Evolutionary conservation across 805 yeast species (phyloP).

Genomic region (Metschnikowia anglica): DNA sequence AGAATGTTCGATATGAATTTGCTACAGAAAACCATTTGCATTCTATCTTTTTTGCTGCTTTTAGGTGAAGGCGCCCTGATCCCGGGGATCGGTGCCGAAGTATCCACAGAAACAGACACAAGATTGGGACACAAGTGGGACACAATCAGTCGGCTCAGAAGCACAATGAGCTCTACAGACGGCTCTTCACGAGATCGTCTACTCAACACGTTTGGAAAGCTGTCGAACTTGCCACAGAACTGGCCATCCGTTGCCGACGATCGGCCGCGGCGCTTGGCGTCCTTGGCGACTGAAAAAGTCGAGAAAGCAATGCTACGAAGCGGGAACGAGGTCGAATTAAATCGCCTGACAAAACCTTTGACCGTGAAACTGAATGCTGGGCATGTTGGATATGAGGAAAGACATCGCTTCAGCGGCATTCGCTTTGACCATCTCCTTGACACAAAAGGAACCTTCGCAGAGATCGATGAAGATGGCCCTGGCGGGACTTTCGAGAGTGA

Average conservation of each 20-base stretch:
- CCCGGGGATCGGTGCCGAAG: neutral
- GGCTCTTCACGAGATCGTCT: slow-evolving; percentile 6
- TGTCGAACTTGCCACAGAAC: neutral
- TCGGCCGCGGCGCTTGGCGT: neutral
- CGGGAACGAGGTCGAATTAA: slow-evolving; percentile 4
- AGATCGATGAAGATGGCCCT: neutral
- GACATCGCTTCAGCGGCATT: slow-evolving; percentile 11
- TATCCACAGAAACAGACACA: neutral
- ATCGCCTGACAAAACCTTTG: slow-evolving; percentile 11
- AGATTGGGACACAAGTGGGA: slow-evolving; percentile 11
- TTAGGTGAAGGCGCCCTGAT: slow-evolving; percentile 6
- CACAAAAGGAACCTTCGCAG: neutral
- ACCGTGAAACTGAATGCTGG: slow-evolving; percentile 10
- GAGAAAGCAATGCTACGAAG: slow-evolving; percentile 1
- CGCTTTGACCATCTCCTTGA: slow-evolving; percentile 10
- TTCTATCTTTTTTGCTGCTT: slow-evolving; percentile 6
- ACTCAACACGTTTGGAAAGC: slow-evolving; percentile 1
- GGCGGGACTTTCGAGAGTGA: slow-evolving; percentile 1
- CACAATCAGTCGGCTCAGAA: slow-evolving; percentile 6
- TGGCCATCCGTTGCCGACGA: slow-evolving; percentile 1
- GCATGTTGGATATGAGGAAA: slow-evolving; percentile 11
- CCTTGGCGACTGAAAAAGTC: neutral
- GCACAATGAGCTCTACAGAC: slow-evolving; percentile 6
- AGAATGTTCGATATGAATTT: slow-evolving; percentile 5
- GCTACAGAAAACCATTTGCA: slow-evolving; percentile 9